A percentile compares a stretch with the other conserved stretches of the same genome.
Conservation (phyloP, 169 alveolate genomes). For the Toxoplasma gondii region DNA sequence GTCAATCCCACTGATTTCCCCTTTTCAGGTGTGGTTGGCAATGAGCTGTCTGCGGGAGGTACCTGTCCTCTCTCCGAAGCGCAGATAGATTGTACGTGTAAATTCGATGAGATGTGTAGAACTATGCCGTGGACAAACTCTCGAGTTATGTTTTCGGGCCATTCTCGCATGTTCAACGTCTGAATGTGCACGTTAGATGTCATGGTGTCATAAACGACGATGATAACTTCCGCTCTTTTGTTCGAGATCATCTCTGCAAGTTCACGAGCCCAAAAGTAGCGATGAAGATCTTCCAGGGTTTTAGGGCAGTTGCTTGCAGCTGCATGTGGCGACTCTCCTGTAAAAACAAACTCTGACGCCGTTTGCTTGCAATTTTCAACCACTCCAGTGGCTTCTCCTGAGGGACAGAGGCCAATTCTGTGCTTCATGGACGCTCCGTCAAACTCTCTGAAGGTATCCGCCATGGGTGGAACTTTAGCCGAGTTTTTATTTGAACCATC, state of each 20-base stretch:
- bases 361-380: not conserved
- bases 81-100: not conserved
- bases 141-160: not conserved
- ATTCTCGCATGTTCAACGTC: constrained; percentile 12
- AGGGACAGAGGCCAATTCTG: not conserved
- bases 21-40: too few species aligned
- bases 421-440: too few species aligned
- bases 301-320: not conserved
- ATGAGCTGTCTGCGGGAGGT: not conserved
- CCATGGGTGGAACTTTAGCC: too few species aligned
- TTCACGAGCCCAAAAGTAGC: not conserved
- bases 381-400: not conserved
- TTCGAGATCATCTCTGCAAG: not conserved
- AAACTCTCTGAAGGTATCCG: too few species aligned
- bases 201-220: not conserved
- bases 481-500: too few species aligned
- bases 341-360: not conserved
- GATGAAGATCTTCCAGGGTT: not conserved
- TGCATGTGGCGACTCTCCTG: not conserved
- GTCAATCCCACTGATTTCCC: too few species aligned
- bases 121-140: constrained; percentile 11
- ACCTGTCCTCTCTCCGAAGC: not conserved
- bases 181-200: not conserved
- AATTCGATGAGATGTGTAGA: not conserved
- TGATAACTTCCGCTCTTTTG: not conserved